phyloP scores from a whole-genome alignment of 1,284 basidiomycete species.

The Leccinum colubrinum region DNA sequence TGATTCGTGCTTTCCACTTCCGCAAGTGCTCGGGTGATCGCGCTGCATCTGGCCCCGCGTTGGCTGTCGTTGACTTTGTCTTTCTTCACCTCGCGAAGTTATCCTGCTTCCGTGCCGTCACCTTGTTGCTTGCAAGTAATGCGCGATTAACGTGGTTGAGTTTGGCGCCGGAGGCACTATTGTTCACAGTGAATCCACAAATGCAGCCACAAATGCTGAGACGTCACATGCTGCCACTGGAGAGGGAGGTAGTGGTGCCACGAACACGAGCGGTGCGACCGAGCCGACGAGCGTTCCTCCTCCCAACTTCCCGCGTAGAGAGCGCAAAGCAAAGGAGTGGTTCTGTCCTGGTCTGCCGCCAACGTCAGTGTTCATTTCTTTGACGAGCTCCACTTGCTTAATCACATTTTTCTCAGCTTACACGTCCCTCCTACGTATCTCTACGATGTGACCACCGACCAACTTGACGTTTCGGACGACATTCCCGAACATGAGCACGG shows the following conservation, averaged over 20 bases:
- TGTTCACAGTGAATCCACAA: constrained; percentile 53
- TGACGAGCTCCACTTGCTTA: neutral
- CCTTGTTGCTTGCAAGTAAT: constrained; percentile 89
- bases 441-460: constrained; percentile 60
- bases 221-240: constrained; percentile 7
- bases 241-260: constrained; percentile 20
- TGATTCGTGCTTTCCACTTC: constrained; percentile 69
- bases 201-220: constrained; percentile 6
- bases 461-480: constrained; percentile 37
- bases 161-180: constrained; percentile 60
- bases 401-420: constrained; percentile 54
- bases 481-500: constrained; percentile 27
- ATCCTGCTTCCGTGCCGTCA: constrained; percentile 88
- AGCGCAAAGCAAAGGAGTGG: constrained; percentile 92
- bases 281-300: constrained; percentile 28
- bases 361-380: constrained; percentile 55
- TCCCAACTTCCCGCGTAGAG: constrained; percentile 53
- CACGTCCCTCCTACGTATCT: constrained; percentile 82
- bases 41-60: constrained; percentile 64
- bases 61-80: constrained; percentile 81
- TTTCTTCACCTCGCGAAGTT: constrained; percentile 84
- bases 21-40: constrained; percentile 48
- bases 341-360: constrained; percentile 89
- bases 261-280: constrained; percentile 18
- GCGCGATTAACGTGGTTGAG: constrained; percentile 92